A percentile compares a stretch with the other conserved stretches of the same genome.
phyloP scores from a whole-genome alignment of 306 rosid species.

The Acacia acuminata region DNA sequence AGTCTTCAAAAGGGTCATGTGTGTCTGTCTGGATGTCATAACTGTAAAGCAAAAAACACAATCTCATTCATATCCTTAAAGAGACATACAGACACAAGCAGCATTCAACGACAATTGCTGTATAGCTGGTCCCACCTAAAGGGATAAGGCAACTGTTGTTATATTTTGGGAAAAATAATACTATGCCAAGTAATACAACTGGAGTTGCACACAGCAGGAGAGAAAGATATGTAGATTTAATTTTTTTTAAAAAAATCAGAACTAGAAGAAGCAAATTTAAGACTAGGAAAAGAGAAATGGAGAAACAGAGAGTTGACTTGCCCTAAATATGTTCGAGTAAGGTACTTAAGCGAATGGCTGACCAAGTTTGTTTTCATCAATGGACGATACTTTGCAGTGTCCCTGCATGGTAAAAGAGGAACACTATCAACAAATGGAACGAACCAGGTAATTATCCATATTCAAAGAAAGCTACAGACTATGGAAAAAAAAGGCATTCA shows the following conservation, averaged over 20 bases:
- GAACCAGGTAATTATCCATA: constrained; percentile 1
- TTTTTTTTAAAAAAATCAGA: constrained; percentile 13
- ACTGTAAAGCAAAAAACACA: constrained; percentile 51
- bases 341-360: constrained; percentile 89
- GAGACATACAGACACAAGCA: neutral
- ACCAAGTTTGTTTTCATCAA: constrained; percentile 80
- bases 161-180: neutral
- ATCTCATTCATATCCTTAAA: constrained; percentile 16
- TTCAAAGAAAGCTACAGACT: neutral
- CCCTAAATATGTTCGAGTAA: constrained; percentile 81
- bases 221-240: neutral
- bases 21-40: constrained; percentile 64
- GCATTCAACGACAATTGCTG: constrained; percentile 11
- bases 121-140: too few relatives aligned
- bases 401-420: constrained; percentile 52
- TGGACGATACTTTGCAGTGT: constrained; percentile 78
- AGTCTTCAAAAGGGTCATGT: constrained; percentile 77
- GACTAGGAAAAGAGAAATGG: neutral
- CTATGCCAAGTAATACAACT: neutral
- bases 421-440: constrained; percentile 19
- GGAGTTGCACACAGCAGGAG: constrained; percentile 1
- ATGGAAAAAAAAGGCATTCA: constrained; percentile 6
- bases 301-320: constrained; percentile 42
- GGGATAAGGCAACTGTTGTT: too few relatives aligned
- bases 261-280: constrained; percentile 1